A percentile compares a stretch with the other conserved stretches of the same genome.
phyloP scores from a whole-genome alignment of 768 basidiomycete species.

The Macrolepiota albuminosa region DNA sequence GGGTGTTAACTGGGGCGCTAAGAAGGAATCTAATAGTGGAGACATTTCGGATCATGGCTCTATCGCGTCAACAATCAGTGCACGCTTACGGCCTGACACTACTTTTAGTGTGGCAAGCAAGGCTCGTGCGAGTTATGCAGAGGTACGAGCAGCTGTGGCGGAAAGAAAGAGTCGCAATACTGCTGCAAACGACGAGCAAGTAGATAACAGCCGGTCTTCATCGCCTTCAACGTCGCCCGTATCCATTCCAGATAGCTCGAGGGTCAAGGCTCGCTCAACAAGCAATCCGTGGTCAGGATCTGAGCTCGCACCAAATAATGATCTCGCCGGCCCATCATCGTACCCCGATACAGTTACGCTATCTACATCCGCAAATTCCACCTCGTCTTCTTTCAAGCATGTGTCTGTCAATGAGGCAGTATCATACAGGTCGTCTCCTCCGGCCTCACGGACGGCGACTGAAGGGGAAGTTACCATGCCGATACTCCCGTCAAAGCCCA shows the following conservation, averaged over 20 bases:
- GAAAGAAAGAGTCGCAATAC: constrained; percentile 46
- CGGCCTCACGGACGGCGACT: constrained; percentile 29
- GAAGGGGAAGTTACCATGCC: constrained; percentile 27
- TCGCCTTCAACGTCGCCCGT: constrained; percentile 15
- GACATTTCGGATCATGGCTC: constrained; percentile 39
- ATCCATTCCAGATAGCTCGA: constrained; percentile 14
- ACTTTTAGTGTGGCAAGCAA: constrained; percentile 29
- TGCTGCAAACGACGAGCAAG: constrained; percentile 21
- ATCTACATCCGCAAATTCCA: constrained; percentile 14
- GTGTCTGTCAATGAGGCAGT: constrained; percentile 3
- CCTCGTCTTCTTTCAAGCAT: constrained; percentile 19
- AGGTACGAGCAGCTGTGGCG: constrained; percentile 72
- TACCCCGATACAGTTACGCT: constrained; percentile 14
- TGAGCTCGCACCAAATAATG: constrained; percentile 7
- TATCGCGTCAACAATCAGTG: constrained; percentile 30
- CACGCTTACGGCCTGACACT: constrained; percentile 27
- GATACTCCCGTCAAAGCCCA: constrained; percentile 26
- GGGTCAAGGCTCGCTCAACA: constrained; percentile 9
- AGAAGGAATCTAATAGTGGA: constrained; percentile 45
- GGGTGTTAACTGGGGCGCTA: constrained; percentile 79
- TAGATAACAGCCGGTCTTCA: constrained; percentile 19
- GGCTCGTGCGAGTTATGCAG: constrained; percentile 60
- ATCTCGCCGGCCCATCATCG: constrained; percentile 4
- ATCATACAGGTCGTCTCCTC: constrained; percentile 24
- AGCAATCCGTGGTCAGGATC: constrained; percentile 15